Evolutionary conservation across 768 basidiomycete genomes (phyloP).

Genomic region (Xerocomus spinulosus): DNA sequence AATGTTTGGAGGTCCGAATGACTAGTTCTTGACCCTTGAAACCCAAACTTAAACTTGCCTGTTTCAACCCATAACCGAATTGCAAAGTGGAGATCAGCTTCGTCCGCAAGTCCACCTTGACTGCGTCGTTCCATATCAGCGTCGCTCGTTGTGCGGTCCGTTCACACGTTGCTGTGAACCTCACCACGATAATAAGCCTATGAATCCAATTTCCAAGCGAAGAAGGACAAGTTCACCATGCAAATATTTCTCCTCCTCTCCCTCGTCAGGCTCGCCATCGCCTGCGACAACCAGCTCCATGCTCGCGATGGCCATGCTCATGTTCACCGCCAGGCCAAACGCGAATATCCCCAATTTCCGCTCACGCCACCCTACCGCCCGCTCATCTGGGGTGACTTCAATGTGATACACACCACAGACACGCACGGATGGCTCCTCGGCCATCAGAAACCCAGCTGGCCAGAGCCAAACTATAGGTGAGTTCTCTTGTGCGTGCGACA

Average conservation of each 20-base stretch:
- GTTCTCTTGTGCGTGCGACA: constrained; percentile 6
- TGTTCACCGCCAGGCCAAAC: constrained; percentile 30
- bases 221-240: too few species aligned
- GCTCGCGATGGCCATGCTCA: constrained; percentile 32
- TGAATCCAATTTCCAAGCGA: too few species aligned
- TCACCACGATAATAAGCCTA: neutral
- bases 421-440: constrained; percentile 81
- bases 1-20: too few species aligned
- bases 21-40: too few species aligned
- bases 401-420: constrained; percentile 84
- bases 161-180: neutral
- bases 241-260: constrained; percentile 14
- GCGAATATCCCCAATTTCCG: constrained; percentile 38
- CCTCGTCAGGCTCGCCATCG: constrained; percentile 17
- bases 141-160: neutral
- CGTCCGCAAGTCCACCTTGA: too few species aligned
- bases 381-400: constrained; percentile 85
- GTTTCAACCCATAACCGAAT: too few species aligned
- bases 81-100: too few species aligned
- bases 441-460: constrained; percentile 68
- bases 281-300: constrained; percentile 19
- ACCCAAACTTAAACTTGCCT: too few species aligned
- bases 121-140: too few species aligned
- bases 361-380: constrained; percentile 58
- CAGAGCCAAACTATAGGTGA: constrained; percentile 72